These are phyloP conservation scores for Aspergillus sp. DNA, from an alignment of 2,329 filamentous ascomycete species.

Conservation along the genomic window DNA sequence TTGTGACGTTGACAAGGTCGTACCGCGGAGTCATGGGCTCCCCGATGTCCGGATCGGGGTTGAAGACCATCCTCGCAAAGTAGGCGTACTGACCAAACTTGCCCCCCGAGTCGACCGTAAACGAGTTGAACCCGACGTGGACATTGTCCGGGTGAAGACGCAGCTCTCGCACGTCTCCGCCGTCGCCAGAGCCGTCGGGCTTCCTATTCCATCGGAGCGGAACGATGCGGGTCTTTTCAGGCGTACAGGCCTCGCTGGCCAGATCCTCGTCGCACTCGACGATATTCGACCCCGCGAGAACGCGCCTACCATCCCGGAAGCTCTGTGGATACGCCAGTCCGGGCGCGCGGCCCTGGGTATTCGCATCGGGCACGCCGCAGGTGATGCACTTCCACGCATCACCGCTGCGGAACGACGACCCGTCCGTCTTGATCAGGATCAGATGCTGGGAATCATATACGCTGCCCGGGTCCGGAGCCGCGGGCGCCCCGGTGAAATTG, in stretches of 20 bases:
- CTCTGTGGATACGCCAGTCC: conserved; percentile 35
- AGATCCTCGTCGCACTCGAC: conserved; percentile 33
- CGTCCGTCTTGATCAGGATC: conserved; percentile 37
- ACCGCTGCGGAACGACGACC: conserved; percentile 34
- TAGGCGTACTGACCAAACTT: conserved; percentile 19
- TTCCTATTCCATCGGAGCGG: conserved; percentile 31
- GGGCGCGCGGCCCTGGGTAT: conserved; percentile 15
- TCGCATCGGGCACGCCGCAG: conserved; percentile 32
- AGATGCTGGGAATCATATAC: conserved; percentile 36
- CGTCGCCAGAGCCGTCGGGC: conserved; percentile 20
- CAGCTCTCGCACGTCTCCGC: conserved; percentile 33
- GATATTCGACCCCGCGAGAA: conserved; percentile 19
- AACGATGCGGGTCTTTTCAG: conserved; percentile 31
- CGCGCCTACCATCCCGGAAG: conserved; percentile 31
- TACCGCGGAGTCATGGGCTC: conserved; percentile 25
- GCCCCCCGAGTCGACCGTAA: conserved; percentile 16
- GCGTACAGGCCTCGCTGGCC: conserved; percentile 28
- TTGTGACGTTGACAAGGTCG: conserved; percentile 33
- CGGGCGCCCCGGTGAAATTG: conserved; percentile 36
- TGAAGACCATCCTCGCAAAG: conserved; percentile 35
- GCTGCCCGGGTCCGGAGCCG: conserved; percentile 29
- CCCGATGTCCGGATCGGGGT: conserved; percentile 24
- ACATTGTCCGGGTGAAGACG: conserved; percentile 39
- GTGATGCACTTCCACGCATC: conserved; percentile 42
- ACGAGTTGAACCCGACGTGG: conserved; percentile 37